Percentiles rank a stretch among this genome's conserved stretches.
Evolutionary conservation across 2,329 filamentous ascomycete species (phyloP).

Genomic region (Hypomyces perniciosus): DNA sequence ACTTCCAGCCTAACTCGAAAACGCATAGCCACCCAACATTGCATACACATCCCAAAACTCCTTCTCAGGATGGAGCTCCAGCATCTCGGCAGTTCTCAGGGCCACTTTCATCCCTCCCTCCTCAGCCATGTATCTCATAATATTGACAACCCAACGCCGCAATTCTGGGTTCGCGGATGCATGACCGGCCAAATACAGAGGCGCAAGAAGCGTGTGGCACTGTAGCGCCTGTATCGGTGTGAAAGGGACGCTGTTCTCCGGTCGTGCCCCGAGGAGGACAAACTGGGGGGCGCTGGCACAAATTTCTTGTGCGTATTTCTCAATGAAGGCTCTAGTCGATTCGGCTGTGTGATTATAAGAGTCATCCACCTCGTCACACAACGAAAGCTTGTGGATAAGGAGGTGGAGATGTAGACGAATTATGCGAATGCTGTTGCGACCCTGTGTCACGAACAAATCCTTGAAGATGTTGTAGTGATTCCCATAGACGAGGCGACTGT

Average conservation of each 20-base stretch:
- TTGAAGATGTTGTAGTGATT: slow-evolving; percentile 17
- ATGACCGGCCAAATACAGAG: slow-evolving; percentile 16
- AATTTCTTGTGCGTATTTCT: slow-evolving; percentile 8
- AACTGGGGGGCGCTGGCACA: slow-evolving; percentile 19
- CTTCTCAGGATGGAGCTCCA: slow-evolving; percentile 11
- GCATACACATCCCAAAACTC: slow-evolving; percentile 20
- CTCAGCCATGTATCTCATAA: slow-evolving; percentile 15
- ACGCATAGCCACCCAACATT: slow-evolving; percentile 22
- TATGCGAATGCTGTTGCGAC: slow-evolving; percentile 18
- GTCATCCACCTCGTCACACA: neutral
- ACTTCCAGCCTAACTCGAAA: slow-evolving; percentile 13
- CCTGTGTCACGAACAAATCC: slow-evolving; percentile 18
- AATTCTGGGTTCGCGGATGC: slow-evolving; percentile 7
- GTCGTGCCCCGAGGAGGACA: slow-evolving; percentile 3
- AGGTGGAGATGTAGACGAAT: slow-evolving; percentile 17
- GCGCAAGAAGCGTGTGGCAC: slow-evolving; percentile 15
- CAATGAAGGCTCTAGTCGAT: slow-evolving; percentile 2
- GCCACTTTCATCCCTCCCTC: slow-evolving; percentile 14
- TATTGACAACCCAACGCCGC: slow-evolving; percentile 13
- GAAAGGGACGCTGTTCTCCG: slow-evolving; percentile 13
- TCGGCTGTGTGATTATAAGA: neutral
- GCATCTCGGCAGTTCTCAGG: slow-evolving; percentile 9
- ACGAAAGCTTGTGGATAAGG: slow-evolving; percentile 5
- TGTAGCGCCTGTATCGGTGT: slow-evolving; percentile 17
- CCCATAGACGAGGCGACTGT: slow-evolving; percentile 9